These are phyloP conservation scores for Colletotrichum echinochloae DNA, from an alignment of 2,329 filamentous ascomycete species.

Conservation along the genomic window DNA sequence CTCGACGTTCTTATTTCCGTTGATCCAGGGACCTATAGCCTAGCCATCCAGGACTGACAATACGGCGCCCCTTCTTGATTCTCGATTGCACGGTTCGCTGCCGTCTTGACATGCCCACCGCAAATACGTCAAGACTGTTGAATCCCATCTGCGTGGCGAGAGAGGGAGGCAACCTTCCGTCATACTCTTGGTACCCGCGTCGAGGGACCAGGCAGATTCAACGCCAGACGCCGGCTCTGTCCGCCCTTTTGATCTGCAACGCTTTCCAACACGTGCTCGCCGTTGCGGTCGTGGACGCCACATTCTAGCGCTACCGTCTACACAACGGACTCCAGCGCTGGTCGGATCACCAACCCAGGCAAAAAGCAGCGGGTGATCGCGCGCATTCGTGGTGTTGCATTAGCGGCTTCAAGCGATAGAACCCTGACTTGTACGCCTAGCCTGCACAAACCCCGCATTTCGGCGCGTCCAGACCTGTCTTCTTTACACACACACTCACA, in stretches of 20 bases:
- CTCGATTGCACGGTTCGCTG: neutral
- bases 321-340: neutral
- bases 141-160: too few relatives aligned
- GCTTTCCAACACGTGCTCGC: neutral
- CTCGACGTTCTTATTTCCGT: too few relatives aligned
- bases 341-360: constrained; percentile 4
- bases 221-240: neutral
- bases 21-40: neutral
- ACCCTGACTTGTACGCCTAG: constrained; percentile 20
- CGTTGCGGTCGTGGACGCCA: neutral
- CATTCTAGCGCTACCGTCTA: neutral
- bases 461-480: constrained; percentile 29
- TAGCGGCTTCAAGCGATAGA: constrained; percentile 21
- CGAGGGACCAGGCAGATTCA: neutral
- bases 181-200: too few relatives aligned
- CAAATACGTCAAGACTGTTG: neutral
- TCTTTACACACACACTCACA: too few relatives aligned
- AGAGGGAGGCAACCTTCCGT: neutral
- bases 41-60: neutral
- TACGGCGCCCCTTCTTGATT: too few relatives aligned
- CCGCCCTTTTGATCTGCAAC: constrained; percentile 1
- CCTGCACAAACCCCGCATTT: constrained; percentile 37
- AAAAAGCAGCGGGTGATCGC: neutral
- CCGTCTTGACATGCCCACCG: neutral
- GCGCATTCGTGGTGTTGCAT: constrained; percentile 2